Evolutionary conservation across 2,329 filamentous ascomycete genomes (phyloP), one percentile per base, ranked within the genome.

Genomic region (Drechmeria coniospora): DNA sequence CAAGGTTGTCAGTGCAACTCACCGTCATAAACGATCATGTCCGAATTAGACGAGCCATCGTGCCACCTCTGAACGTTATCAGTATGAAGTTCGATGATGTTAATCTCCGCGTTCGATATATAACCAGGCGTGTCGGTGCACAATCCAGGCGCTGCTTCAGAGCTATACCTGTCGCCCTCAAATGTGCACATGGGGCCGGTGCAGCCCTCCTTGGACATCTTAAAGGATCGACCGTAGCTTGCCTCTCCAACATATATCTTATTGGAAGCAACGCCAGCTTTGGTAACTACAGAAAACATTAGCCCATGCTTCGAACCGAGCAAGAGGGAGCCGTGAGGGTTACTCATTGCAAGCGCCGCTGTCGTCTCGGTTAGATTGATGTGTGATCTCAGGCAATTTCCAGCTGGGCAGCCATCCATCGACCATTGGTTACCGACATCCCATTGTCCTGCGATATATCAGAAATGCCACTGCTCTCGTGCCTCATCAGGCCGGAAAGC

Each of bases 201-300:
- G 31, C 50, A 56, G n/a, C 37, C 36, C 0, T 36, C 17, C 2
- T 41, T 25, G 0, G 37, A 28, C 52, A 56, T 55, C 11, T 46
- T 29, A 34, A 55, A 56, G 2, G 38, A 41, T 2, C 50, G 35
- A 0, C 46, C 50, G 17, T 52, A 54, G 28, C 41, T 49, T 3
- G 38, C 26, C 0, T 53, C 33, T 1, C 51, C 52, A 0, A 54
- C 43, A 1, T 45, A 27, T 2, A 55, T 24, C 36, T 49, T 54
- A 14, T 40, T 34, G 0, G 46, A 41, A 0, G 41, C 34, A 0
- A 50, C 46, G 2, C 47, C 49, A 0, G 50, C 49, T 24, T 50
- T 51, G 5, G 49, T 53, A 15, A 51, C n/a, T n/a, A n/a, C n/a
- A n/a, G n/a, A n/a, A n/a, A n/a, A n/a, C n/a, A n/a, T n/a, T n/a